phyloP scores from a whole-genome alignment of 495 filamentous ascomycete genomes.

The Penicillium cataractarum region DNA sequence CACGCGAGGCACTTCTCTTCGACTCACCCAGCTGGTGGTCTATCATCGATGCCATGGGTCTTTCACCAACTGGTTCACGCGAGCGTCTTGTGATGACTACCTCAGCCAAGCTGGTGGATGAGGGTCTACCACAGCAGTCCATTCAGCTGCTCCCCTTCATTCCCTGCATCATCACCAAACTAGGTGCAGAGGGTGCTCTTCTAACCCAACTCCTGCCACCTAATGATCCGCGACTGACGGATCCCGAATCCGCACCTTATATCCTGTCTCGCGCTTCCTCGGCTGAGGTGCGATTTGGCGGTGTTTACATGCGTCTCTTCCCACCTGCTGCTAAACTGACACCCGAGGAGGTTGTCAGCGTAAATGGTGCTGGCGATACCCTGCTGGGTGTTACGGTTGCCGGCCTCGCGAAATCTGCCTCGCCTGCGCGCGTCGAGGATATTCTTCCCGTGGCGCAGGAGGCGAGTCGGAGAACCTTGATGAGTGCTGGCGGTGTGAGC shows the following conservation, averaged over 20 bases:
- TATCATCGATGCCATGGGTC: slow-evolving; percentile 72
- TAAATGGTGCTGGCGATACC: slow-evolving; percentile 95
- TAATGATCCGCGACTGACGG: slow-evolving; percentile 65
- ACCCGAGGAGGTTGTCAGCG: slow-evolving; percentile 70
- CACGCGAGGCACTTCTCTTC: slow-evolving; percentile 65
- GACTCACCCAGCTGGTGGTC: slow-evolving; percentile 72
- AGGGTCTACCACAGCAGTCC: slow-evolving; percentile 78
- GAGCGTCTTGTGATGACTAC: slow-evolving; percentile 67
- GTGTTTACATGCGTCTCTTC: slow-evolving; percentile 84
- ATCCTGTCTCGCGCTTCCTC: slow-evolving; percentile 62
- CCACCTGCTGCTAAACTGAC: slow-evolving; percentile 64
- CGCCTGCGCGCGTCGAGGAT: slow-evolving; percentile 37
- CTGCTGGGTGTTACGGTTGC: slow-evolving; percentile 81
- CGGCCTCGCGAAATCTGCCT: slow-evolving; percentile 52
- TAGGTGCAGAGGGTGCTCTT: slow-evolving; percentile 79
- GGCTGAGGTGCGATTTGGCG: slow-evolving; percentile 63
- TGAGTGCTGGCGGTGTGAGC: slow-evolving; percentile 72
- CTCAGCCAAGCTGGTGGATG: slow-evolving; percentile 64
- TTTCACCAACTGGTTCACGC: slow-evolving; percentile 59
- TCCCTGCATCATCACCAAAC: slow-evolving; percentile 80
- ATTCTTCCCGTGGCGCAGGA: slow-evolving; percentile 61
- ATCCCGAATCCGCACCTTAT: slow-evolving; percentile 62
- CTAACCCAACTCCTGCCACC: slow-evolving; percentile 68
- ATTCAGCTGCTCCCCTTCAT: slow-evolving; percentile 89
- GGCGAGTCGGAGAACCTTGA: slow-evolving; percentile 76